Evolutionary conservation across 2,329 filamentous ascomycete species (phyloP).

Genomic region (Pseudogymnoascus sp.): DNA sequence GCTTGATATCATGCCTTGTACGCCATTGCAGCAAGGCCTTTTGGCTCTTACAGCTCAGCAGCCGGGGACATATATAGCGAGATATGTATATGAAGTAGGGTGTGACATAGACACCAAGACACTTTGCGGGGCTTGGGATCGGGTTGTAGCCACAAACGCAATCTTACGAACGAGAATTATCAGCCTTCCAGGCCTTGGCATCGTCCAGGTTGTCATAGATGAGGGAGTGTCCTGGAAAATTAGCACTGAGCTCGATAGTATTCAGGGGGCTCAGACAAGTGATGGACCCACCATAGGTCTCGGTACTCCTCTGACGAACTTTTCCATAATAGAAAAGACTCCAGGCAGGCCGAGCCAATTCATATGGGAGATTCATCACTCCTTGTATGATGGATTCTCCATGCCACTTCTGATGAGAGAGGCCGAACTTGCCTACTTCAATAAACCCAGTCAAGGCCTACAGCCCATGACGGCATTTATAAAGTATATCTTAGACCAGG

Average conservation of each 20-base stretch:
- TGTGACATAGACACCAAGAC: background rate
- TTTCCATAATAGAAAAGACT: background rate
- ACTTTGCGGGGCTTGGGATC: constrained; percentile 11
- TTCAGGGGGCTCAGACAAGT: background rate
- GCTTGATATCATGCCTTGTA: constrained; percentile 29
- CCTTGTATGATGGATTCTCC: constrained; percentile 56
- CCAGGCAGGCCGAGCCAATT: background rate
- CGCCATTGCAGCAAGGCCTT: constrained; percentile 29
- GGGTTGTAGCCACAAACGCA: background rate
- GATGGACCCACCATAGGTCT: background rate
- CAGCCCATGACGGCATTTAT: background rate
- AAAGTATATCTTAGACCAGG: background rate
- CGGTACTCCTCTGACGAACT: background rate
- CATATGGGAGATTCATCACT: constrained; percentile 39
- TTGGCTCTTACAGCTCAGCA: constrained; percentile 26
- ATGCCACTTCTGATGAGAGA: constrained; percentile 25
- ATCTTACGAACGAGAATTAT: constrained; percentile 29
- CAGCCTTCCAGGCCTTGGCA: constrained; percentile 18
- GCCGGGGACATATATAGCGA: constrained; percentile 27
- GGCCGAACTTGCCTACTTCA: background rate
- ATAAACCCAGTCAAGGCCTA: background rate
- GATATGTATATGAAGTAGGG: constrained; percentile 12
- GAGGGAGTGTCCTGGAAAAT: constrained; percentile 1
- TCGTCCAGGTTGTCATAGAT: constrained; percentile 6
- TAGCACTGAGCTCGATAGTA: background rate